phyloP scores from a whole-genome alignment of 129 eudicot species.

The Arctium lappa region DNA sequence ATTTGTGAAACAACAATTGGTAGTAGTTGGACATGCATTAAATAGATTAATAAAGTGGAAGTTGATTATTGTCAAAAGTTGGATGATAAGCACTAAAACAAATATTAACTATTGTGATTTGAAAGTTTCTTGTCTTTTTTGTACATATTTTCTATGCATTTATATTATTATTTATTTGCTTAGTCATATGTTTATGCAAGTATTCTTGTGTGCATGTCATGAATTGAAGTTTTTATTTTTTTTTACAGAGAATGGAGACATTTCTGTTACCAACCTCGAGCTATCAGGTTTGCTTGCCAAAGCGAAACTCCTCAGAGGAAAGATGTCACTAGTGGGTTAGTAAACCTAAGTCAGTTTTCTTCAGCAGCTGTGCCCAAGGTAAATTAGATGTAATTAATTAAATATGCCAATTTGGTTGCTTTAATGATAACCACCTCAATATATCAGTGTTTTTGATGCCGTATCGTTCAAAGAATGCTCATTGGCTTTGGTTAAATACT shows the following conservation, averaged over 20 bases:
- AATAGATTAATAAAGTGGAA: too few relatives aligned
- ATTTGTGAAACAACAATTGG: too few relatives aligned
- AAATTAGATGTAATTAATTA: conserved; percentile 3
- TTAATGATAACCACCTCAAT: background rate
- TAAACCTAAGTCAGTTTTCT: conserved; percentile 69
- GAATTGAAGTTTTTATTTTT: background rate
- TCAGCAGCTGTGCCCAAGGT: conserved; percentile 85
- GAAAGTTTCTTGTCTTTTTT: too few relatives aligned
- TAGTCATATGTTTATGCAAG: background rate
- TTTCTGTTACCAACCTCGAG: conserved; percentile 59
- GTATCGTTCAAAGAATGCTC: background rate
- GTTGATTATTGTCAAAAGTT: background rate
- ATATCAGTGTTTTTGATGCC: background rate
- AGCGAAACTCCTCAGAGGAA: conserved; percentile 34
- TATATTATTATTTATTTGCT: conserved; percentile 1
- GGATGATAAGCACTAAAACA: background rate
- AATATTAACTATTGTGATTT: background rate
- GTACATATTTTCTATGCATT: background rate
- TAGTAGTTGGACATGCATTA: too few relatives aligned
- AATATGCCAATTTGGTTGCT: background rate
- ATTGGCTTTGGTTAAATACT: background rate
- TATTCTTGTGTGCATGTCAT: background rate
- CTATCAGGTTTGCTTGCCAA: conserved; percentile 55
- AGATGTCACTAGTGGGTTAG: conserved; percentile 37
- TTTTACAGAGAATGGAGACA: conserved; percentile 70